phyloP scores from a whole-genome alignment of 768 basidiomycete species.

The Leccinum disarticulatum region DNA sequence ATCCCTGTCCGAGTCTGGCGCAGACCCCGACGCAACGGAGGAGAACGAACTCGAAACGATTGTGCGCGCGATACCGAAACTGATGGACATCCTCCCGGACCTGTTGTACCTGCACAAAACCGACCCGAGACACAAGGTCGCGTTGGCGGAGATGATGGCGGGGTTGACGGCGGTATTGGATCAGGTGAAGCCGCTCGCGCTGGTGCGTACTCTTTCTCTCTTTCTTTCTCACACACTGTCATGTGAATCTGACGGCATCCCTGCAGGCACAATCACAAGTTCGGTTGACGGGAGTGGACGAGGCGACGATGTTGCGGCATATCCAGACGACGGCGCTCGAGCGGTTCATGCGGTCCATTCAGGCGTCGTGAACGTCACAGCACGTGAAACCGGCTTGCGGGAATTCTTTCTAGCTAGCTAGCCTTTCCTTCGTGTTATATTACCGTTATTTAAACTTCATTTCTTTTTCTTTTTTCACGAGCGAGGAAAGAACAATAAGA shows the following conservation, averaged over 20 bases:
- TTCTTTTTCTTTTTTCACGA: neutral
- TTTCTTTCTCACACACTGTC: neutral
- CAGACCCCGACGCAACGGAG: constrained; percentile 46
- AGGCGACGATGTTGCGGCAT: constrained; percentile 59
- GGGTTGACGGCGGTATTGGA: constrained; percentile 60
- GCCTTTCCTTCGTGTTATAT: constrained; percentile 7
- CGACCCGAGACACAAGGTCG: constrained; percentile 67
- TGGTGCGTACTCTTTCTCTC: constrained; percentile 45
- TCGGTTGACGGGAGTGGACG: constrained; percentile 48
- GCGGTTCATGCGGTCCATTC: constrained; percentile 62
- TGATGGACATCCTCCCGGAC: constrained; percentile 69
- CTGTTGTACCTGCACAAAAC: constrained; percentile 51
- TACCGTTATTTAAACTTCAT: constrained; percentile 22
- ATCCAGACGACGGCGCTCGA: constrained; percentile 64
- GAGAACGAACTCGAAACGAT: constrained; percentile 60
- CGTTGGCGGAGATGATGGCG: constrained; percentile 70
- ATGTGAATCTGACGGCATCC: constrained; percentile 2
- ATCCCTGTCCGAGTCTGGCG: constrained; percentile 38
- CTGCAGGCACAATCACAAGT: constrained; percentile 42
- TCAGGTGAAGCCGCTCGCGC: constrained; percentile 53
- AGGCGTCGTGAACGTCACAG: constrained; percentile 27
- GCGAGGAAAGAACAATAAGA: neutral
- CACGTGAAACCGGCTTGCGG: neutral
- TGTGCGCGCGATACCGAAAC: constrained; percentile 55
- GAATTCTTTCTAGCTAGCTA: neutral